Base-by-base conservation (phyloP, 805 yeast genomes). In the Ascoidea tarda region DNA sequence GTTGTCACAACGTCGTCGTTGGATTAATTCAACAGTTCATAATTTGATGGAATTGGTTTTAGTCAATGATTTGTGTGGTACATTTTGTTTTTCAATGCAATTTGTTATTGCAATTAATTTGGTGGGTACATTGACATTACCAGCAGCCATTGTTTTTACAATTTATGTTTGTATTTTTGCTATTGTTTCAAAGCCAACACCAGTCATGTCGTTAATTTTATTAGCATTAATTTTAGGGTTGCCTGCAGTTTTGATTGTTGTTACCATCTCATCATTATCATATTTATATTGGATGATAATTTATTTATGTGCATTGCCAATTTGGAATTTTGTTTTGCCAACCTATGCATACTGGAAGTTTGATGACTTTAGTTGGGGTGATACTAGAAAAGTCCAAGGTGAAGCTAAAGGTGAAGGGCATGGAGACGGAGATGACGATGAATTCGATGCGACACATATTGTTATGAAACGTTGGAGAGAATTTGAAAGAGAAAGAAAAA, bases 351-450 rank as follows among this genome's bases (percentile, higher is more conserved):
- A 75, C 65, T 90, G 97, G 97, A 88, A 88, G 63, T 88, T 89
- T 68, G 97, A 90, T 67, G 96, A 90, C 65, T 90, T 90, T 68
- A 81, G 89, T 64, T 90, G 97, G 97, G 96, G 97, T 63, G 95
- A 87, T 55, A 90, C 96, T 1, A 76, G 96, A 72, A 76, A 82
- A n/a, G 79, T 88, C 50, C 76, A 77, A 32, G 84, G 81, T 28
- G 88, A 79, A 8, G 87, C 78, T 47, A 81, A 74, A 59, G 79
- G 82, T 60, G 79, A 76, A 28, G 79, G 73, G 16, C 93, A 87
- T 63, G 84, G 79, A 48, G 44, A 8, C 14, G 85, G 74, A 31
- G 74, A 59, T 28, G 85, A 78, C 48, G 98, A 97, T 59, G 83
- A 81, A 56, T 93, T 91, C 64, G 98, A 91, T 66, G 86, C 93